phyloP scores from a whole-genome alignment of 1,284 basidiomycete species.

The Hemileia vastatrix region DNA sequence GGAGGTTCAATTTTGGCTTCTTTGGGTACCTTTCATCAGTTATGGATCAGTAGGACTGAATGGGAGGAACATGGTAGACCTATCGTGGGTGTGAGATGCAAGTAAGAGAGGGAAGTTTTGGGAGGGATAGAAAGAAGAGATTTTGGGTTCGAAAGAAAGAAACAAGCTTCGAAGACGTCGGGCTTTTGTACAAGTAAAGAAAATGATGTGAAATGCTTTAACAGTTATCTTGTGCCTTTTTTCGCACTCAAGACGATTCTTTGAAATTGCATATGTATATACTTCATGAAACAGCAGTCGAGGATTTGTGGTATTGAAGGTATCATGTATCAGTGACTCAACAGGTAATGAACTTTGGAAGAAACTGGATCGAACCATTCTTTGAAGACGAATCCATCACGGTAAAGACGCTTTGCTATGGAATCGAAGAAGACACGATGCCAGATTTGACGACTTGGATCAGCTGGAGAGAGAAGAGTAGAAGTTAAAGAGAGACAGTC shows the following conservation, averaged over 20 bases:
- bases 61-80: slow-evolving; percentile 34
- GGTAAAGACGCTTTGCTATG: not conserved
- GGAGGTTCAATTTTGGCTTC: slow-evolving; percentile 39
- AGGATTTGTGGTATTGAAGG: not conserved
- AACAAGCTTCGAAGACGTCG: not conserved
- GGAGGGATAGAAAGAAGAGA: not conserved
- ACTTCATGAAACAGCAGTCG: too few relatives aligned
- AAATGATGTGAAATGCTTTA: too few relatives aligned
- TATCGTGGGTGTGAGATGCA: slow-evolving; percentile 41
- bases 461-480: not conserved
- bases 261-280: too few relatives aligned
- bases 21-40: slow-evolving; percentile 42
- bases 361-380: not conserved
- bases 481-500: not conserved
- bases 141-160: not conserved
- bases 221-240: too few relatives aligned
- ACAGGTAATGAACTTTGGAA: not conserved
- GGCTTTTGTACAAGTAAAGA: too few relatives aligned
- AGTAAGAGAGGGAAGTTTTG: slow-evolving; percentile 22
- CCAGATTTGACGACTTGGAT: not conserved
- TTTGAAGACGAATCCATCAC: not conserved
- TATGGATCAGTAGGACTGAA: slow-evolving; percentile 43
- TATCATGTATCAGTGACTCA: not conserved
- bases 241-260: too few relatives aligned
- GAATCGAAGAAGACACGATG: not conserved